Percentiles rank a stretch among this genome's conserved stretches.
phyloP scores from a whole-genome alignment of 2,329 filamentous ascomycete species.

The Fusarium miscanthi region DNA sequence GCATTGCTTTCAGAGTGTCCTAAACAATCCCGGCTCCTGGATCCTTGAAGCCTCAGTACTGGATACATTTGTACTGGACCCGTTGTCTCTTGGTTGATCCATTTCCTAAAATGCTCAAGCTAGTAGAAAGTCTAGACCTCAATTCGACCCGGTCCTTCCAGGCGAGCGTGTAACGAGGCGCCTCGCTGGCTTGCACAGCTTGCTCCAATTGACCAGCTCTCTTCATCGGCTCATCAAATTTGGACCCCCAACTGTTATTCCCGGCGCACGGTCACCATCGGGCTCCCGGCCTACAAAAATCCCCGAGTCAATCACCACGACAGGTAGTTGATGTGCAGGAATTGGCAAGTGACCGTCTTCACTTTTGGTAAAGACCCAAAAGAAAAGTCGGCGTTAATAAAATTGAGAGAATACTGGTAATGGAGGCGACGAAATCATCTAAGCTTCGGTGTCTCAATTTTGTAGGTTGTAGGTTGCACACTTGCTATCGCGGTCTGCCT shows the following conservation, averaged over 20 bases:
- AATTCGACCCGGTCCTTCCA: constrained; percentile 21
- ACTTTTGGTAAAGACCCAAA: neutral
- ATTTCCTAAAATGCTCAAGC: constrained; percentile 24
- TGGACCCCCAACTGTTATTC: constrained; percentile 26
- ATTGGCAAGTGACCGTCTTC: neutral
- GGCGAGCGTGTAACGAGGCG: constrained; percentile 3
- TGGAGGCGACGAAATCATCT: neutral
- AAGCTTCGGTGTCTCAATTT: neutral
- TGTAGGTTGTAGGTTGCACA: neutral
- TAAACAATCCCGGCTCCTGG: constrained; percentile 12
- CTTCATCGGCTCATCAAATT: neutral
- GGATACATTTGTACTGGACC: constrained; percentile 11
- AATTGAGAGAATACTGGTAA: no score
- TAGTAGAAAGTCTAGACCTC: constrained; percentile 28
- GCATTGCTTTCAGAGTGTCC: neutral
- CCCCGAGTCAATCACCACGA: constrained; percentile 2
- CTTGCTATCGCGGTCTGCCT: neutral
- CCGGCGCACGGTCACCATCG: constrained; percentile 23
- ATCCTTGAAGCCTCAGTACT: constrained; percentile 13
- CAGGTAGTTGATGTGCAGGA: neutral
- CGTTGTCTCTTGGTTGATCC: constrained; percentile 25
- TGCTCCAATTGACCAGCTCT: constrained; percentile 5
- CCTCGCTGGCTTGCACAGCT: neutral
- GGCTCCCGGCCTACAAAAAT: constrained; percentile 18
- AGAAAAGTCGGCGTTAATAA: neutral